Percentiles rank a stretch among this genome's conserved stretches.
Evolutionary conservation across 345 rosid species (phyloP).

Genomic region (Eucalyptus fibrosa): DNA sequence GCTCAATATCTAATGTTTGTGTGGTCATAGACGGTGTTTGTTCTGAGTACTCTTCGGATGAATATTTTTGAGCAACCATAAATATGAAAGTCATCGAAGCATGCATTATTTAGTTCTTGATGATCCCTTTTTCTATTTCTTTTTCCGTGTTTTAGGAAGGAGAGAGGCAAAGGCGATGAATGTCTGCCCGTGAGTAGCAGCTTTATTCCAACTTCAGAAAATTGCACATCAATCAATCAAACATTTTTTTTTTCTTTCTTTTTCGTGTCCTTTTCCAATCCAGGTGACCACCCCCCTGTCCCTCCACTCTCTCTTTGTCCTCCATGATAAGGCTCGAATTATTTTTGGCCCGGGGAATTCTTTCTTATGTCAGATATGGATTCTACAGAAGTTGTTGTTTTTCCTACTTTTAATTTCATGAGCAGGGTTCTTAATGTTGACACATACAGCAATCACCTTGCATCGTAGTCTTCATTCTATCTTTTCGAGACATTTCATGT

Average conservation of each 20-base stretch:
- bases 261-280: not conserved
- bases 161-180: not conserved
- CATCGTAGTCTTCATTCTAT: not conserved
- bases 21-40: not conserved
- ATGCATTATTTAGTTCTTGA: not conserved
- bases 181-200: not conserved
- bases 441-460: not conserved
- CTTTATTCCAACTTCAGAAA: not conserved
- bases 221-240: not conserved
- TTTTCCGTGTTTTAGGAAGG: not conserved
- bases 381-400: not conserved
- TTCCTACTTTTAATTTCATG: not conserved
- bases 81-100: not conserved
- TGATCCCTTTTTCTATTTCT: not conserved
- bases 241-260: not conserved
- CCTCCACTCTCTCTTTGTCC: not conserved
- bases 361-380: not conserved
- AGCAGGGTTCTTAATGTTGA: not conserved
- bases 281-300: not conserved
- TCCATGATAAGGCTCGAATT: not conserved
- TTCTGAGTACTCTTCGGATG: not conserved
- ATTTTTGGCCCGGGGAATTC: not conserved
- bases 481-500: not conserved
- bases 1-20: not conserved
- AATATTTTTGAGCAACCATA: not conserved